Evolutionary conservation across 805 yeast genomes (phyloP).

Genomic region (Hanseniaspora occidentalis): DNA sequence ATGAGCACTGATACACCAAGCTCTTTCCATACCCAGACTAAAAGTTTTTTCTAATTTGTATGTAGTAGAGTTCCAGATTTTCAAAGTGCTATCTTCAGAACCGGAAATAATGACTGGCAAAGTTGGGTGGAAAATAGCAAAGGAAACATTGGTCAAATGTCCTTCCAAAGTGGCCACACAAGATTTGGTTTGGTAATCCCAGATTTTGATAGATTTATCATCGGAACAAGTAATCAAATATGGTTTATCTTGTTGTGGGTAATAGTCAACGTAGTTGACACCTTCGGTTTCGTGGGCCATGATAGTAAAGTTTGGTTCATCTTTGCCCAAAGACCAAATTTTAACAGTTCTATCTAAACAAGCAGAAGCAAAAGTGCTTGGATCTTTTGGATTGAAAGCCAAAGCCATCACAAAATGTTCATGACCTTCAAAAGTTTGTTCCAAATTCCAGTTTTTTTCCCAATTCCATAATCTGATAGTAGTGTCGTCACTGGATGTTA

Average conservation of each 20-base stretch:
- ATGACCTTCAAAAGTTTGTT: conserved; percentile 90
- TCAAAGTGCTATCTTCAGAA: conserved; percentile 89
- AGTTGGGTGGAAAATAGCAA: conserved; percentile 97
- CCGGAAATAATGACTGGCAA: conserved; percentile 91
- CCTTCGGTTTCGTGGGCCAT: conserved; percentile 87
- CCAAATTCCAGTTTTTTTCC: conserved; percentile 86
- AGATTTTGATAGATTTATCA: conserved; percentile 75
- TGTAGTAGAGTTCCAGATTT: conserved; percentile 90
- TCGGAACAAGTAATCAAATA: conserved; percentile 85
- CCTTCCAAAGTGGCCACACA: conserved; percentile 92
- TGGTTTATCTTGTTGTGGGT: conserved; percentile 96
- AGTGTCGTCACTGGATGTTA: conserved; percentile 87
- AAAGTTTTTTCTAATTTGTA: conserved; percentile 87
- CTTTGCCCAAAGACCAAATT: conserved; percentile 87
- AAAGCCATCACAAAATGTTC: conserved; percentile 90
- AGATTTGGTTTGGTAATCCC: conserved; percentile 97
- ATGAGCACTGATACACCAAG: conserved; percentile 84
- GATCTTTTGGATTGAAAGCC: conserved; percentile 94
- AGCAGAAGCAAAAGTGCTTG: conserved; percentile 94
- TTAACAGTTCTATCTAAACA: conserved; percentile 94
- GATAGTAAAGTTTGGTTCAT: conserved; percentile 82
- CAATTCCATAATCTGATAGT: conserved; percentile 93
- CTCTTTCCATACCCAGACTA: conserved; percentile 86
- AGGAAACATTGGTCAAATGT: conserved; percentile 87
- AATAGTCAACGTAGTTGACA: conserved; percentile 91